phyloP scores from a whole-genome alignment of 768 basidiomycete species.

The Floccularia luteovirens region DNA sequence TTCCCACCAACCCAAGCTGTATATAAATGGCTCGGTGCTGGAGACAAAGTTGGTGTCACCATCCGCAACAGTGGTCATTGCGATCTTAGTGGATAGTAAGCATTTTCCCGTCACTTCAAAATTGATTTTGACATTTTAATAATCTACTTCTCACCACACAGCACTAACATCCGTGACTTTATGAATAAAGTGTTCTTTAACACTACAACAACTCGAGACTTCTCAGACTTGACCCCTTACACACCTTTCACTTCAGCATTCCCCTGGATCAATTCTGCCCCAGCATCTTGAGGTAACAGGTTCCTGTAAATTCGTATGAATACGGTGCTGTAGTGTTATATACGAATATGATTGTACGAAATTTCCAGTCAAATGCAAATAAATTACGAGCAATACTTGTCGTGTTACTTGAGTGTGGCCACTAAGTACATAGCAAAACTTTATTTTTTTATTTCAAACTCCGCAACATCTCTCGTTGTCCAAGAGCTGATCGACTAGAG shows the following conservation, averaged over 20 bases:
- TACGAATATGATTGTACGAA: too few species aligned
- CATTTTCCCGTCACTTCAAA: neutral
- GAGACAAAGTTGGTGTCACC: slow-evolving; percentile 8
- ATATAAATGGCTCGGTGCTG: slow-evolving; percentile 9
- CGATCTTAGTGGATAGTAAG: slow-evolving; percentile 10
- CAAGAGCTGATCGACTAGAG: too few species aligned
- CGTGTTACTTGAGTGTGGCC: too few species aligned
- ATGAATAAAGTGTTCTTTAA: slow-evolving; percentile 11
- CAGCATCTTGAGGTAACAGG: too few species aligned
- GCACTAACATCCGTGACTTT: slow-evolving; percentile 9
- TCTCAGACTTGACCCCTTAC: slow-evolving; percentile 7
- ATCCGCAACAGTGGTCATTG: slow-evolving; percentile 7
- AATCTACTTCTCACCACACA: slow-evolving; percentile 1
- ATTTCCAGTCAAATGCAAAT: too few species aligned
- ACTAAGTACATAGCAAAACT: too few species aligned
- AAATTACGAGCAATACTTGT: too few species aligned
- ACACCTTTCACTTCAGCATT: slow-evolving; percentile 3
- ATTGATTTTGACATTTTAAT: neutral
- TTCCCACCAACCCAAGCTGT: slow-evolving; percentile 8
- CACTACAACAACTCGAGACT: slow-evolving; percentile 7
- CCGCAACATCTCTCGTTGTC: too few species aligned
- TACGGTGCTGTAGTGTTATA: too few species aligned
- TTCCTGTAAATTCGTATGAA: too few species aligned
- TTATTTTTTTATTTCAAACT: too few species aligned
- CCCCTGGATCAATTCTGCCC: too few species aligned